phyloP scores from a whole-genome alignment of 139 green algal genomes.

The Coelastrella sp. region DNA sequence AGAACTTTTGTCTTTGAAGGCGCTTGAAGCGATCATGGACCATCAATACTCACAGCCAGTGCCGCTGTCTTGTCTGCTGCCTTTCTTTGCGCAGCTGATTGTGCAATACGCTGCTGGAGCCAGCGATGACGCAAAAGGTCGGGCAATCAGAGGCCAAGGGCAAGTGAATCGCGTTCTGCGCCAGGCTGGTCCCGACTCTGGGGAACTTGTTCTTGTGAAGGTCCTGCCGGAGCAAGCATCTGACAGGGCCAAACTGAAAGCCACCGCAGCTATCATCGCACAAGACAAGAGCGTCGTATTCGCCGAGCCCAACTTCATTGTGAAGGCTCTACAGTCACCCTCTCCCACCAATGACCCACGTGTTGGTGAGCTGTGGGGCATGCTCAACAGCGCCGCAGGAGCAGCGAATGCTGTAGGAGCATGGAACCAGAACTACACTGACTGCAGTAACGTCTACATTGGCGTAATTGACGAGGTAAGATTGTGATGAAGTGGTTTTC shows the following conservation, averaged over 20 bases:
- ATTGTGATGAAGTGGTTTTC: too few relatives aligned
- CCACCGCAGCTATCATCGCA: not conserved
- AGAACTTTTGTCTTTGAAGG: too few relatives aligned
- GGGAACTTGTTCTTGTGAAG: too few relatives aligned
- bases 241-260: not conserved
- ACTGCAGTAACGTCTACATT: not conserved
- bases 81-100: too few relatives aligned
- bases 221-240: not conserved
- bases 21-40: too few relatives aligned
- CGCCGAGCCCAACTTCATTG: constrained; percentile 25
- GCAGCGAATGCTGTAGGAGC: constrained; percentile 27
- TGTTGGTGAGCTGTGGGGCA: constrained; percentile 12
- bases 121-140: too few relatives aligned
- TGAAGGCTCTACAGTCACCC: not conserved
- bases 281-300: not conserved
- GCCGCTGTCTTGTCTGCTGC: too few relatives aligned
- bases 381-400: not conserved
- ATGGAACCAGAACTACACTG: not conserved
- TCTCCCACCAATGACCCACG: constrained; percentile 8
- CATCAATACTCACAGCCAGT: too few relatives aligned
- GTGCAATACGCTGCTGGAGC: too few relatives aligned
- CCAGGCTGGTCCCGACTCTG: too few relatives aligned
- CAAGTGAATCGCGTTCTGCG: too few relatives aligned
- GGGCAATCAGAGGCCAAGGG: too few relatives aligned
- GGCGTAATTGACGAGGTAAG: not conserved